Conservation (phyloP, 2,329 filamentous ascomycete species). For the Epichloe sylvatica region DNA sequence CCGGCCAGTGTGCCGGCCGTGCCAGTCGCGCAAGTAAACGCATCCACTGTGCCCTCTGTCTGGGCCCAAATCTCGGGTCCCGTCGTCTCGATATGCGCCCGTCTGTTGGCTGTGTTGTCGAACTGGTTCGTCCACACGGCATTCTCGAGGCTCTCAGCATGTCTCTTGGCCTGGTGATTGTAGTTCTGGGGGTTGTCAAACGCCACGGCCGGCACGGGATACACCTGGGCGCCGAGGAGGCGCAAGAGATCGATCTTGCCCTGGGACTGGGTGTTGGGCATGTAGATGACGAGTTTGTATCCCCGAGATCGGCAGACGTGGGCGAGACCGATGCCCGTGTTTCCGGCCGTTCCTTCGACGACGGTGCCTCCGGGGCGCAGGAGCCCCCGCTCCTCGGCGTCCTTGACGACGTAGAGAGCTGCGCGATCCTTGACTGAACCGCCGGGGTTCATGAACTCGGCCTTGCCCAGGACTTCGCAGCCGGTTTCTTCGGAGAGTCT, state of each 20-base stretch:
- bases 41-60: slow-evolving; percentile 72
- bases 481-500: slow-evolving; percentile 78
- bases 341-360: slow-evolving; percentile 91
- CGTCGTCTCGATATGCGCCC: slow-evolving; percentile 91
- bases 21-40: slow-evolving; percentile 89
- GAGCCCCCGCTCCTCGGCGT: slow-evolving; percentile 79
- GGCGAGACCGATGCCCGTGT: slow-evolving; percentile 93
- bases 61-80: slow-evolving; percentile 96
- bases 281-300: slow-evolving; percentile 96
- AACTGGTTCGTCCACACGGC: slow-evolving; percentile 99
- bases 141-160: slow-evolving; percentile 74
- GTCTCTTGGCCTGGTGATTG: slow-evolving; percentile 85
- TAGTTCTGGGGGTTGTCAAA: slow-evolving; percentile 95
- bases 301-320: slow-evolving; percentile 88
- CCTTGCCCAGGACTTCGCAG: slow-evolving; percentile 89
- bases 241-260: slow-evolving; percentile 92
- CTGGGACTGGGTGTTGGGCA: slow-evolving; percentile 97
- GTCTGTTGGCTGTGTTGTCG: slow-evolving; percentile 87
- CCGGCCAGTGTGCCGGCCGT: slow-evolving; percentile 88
- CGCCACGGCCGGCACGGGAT: slow-evolving; percentile 87
- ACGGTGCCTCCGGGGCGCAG: slow-evolving; percentile 81
- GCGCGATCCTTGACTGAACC: slow-evolving; percentile 94
- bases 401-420: slow-evolving; percentile 81
- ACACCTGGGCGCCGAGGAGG: slow-evolving; percentile 83
- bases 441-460: slow-evolving; percentile 97